These are phyloP conservation scores for Emergomyces africanus DNA, from an alignment of 2,329 filamentous ascomycete genomes.

Conservation along the genomic window DNA sequence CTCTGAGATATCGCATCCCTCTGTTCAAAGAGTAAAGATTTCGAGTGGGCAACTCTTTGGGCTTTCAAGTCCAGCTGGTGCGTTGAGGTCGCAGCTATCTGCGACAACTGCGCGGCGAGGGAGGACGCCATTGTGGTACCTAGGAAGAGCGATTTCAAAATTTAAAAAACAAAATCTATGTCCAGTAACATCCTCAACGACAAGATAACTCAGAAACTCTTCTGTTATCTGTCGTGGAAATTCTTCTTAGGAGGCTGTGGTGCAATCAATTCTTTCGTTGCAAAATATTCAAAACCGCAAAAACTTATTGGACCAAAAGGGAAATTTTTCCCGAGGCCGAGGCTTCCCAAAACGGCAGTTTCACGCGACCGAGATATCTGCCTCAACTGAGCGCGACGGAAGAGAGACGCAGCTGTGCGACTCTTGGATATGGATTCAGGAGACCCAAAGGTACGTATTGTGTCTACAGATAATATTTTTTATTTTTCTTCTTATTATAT, in stretches of 20 bases:
- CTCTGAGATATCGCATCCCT: slow-evolving; percentile 75
- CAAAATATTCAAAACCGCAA: slow-evolving; percentile 11
- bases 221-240: background rate
- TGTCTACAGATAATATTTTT: background rate
- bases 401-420: slow-evolving; percentile 8
- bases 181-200: background rate
- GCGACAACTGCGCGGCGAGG: slow-evolving; percentile 85
- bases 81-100: slow-evolving; percentile 80
- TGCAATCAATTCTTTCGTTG: background rate
- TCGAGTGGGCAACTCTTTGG: slow-evolving; percentile 80
- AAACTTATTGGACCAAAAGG: slow-evolving; percentile 7
- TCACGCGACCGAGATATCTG: slow-evolving; percentile 7
- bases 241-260: background rate
- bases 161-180: background rate
- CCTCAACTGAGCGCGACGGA: slow-evolving; percentile 5
- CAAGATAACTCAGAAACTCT: background rate
- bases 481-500: background rate
- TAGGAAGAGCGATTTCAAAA: background rate
- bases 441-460: slow-evolving; percentile 21
- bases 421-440: slow-evolving; percentile 25
- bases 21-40: slow-evolving; percentile 88
- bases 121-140: slow-evolving; percentile 57
- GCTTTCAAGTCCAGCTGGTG: slow-evolving; percentile 86
- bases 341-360: slow-evolving; percentile 10
- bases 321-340: slow-evolving; percentile 16